Percentiles rank a stretch among this genome's conserved stretches.
phyloP scores from a whole-genome alignment of 108 stramenopile species.

The Skeletonema costatum region DNA sequence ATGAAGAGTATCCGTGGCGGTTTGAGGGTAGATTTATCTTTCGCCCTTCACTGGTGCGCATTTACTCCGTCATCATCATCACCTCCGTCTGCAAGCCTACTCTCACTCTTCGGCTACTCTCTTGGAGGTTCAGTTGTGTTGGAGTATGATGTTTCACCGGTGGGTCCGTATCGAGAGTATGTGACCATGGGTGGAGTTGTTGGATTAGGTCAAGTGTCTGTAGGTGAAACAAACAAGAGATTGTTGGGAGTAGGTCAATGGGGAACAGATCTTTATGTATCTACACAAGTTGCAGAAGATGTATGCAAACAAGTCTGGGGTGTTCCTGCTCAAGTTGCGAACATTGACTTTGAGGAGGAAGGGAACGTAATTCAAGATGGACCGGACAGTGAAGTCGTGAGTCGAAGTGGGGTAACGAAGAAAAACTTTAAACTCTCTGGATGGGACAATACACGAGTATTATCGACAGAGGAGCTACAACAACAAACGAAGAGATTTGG shows the following conservation, averaged over 20 bases:
- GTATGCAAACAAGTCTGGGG: slow-evolving; percentile 55
- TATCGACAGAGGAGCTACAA: slow-evolving; percentile 4
- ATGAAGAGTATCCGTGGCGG: slow-evolving; percentile 49
- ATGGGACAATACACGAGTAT: slow-evolving; percentile 49
- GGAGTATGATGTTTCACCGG: slow-evolving; percentile 64
- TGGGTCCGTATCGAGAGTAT: slow-evolving; percentile 62
- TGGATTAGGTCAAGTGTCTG: slow-evolving; percentile 16
- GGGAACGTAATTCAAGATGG: slow-evolving; percentile 26
- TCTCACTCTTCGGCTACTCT: slow-evolving; percentile 57
- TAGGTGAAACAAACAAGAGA: slow-evolving; percentile 1
- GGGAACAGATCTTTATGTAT: slow-evolving; percentile 58
- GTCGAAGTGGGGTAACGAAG: background rate
- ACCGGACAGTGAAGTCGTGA: background rate
- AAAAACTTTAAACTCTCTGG: slow-evolving; percentile 41
- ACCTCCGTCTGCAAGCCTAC: slow-evolving; percentile 23
- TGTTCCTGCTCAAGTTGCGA: slow-evolving; percentile 54
- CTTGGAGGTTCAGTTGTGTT: slow-evolving; percentile 54
- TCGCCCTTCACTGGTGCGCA: slow-evolving; percentile 51
- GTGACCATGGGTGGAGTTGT: slow-evolving; percentile 57
- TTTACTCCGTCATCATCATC: background rate
- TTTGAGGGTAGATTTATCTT: slow-evolving; percentile 63
- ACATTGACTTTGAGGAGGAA: slow-evolving; percentile 43
- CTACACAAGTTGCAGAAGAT: slow-evolving; percentile 52
- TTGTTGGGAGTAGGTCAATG: slow-evolving; percentile 51
- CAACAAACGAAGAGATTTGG: slow-evolving; percentile 22